A percentile compares a stretch with the other conserved stretches of the same genome.
These are phyloP conservation scores for Trypanosoma brucei DNA, from an alignment of 208 protist species.

Conservation along the genomic window DNA sequence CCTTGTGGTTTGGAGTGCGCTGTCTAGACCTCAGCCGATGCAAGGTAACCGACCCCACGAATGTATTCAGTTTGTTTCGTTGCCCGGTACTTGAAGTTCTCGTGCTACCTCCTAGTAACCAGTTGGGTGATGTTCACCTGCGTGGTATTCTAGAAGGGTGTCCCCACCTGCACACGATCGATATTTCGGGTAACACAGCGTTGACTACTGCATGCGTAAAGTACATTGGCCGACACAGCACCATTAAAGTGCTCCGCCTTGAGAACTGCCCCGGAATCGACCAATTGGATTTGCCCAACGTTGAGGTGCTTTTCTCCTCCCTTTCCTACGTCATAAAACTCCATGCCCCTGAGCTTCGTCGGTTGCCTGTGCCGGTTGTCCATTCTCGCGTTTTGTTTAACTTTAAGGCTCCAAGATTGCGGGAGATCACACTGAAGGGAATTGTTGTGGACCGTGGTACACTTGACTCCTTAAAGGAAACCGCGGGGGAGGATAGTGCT, in stretches of 20 bases:
- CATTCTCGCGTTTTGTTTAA: constrained; percentile 24
- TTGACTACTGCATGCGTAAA: constrained; percentile 21
- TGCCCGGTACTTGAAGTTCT: constrained; percentile 23
- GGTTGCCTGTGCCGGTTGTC: constrained; percentile 23
- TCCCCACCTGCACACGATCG: constrained; percentile 29
- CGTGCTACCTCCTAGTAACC: constrained; percentile 15
- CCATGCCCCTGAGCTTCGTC: constrained; percentile 19
- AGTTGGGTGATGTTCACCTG: constrained; percentile 21
- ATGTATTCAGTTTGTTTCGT: constrained; percentile 11
- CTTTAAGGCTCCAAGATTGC: constrained; percentile 25
- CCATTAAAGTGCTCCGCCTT: constrained; percentile 22
- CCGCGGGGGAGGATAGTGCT: not conserved
- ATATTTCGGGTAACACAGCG: constrained; percentile 20
- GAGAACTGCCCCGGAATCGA: constrained; percentile 31
- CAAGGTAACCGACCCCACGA: constrained; percentile 19
- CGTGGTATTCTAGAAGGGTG: constrained; percentile 19
- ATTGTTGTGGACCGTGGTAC: constrained; percentile 25
- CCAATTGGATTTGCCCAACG: constrained; percentile 15
- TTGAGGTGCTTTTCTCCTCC: constrained; percentile 31
- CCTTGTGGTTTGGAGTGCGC: not conserved
- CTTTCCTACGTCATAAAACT: constrained; percentile 26
- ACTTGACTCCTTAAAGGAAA: constrained; percentile 13
- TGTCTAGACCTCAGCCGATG: constrained; percentile 33
- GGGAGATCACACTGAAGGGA: constrained; percentile 22
- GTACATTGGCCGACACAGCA: constrained; percentile 21